Base-by-base conservation (phyloP, 352 stramenopile species). In the Stramenopiles sp. region DNA sequence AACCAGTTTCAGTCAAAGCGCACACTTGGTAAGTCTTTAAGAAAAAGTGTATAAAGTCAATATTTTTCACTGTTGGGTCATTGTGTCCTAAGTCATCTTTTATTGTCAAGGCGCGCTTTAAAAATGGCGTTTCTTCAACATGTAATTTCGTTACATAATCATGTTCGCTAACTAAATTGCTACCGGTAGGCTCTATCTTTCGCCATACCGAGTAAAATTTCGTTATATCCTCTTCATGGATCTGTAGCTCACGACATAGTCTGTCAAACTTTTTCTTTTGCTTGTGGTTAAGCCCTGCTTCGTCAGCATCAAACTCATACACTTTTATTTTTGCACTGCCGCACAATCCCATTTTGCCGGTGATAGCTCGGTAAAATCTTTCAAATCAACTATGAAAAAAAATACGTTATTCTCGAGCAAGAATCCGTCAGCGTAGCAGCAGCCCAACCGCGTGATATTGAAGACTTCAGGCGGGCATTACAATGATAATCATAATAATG, bases 41-140 rank as follows among this genome's bases (percentile, higher is more conserved):
- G 27, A 71, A 71, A 27, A 25, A 71, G 27, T 71, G 55, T 71
- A 71, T 71, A 71, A 71, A 71, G 55, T 71, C 55, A 71, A 71
- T 71, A 27, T 71, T 71, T 71, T 71, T 71, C 55, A 27, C 55
- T 22, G 22, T 27, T 71, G 55, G 55, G 55, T 71, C 55, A 71
- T 71, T 22, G 27, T 71, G 55, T 25, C 55, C 55, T 22, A 71
- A 22, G 22, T 25, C 55, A 27, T 71, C 55, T 27, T 25, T 27
- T 71, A 71, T 71, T 71, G 55, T 71, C 22, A 71, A 27, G 55
- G 55, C 55, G 22, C 55, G 22, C 55, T 71, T 71, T 27, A 71
- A 71, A 27, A 71, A 71, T 25, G 55, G 55, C 22, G 55, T 71
- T 71, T 71, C 22, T 71, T 71, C 55, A 25, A 71, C 27, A 22